phyloP scores from a whole-genome alignment of 2,329 filamentous ascomycete genomes.

The Fusarium nelsonii region DNA sequence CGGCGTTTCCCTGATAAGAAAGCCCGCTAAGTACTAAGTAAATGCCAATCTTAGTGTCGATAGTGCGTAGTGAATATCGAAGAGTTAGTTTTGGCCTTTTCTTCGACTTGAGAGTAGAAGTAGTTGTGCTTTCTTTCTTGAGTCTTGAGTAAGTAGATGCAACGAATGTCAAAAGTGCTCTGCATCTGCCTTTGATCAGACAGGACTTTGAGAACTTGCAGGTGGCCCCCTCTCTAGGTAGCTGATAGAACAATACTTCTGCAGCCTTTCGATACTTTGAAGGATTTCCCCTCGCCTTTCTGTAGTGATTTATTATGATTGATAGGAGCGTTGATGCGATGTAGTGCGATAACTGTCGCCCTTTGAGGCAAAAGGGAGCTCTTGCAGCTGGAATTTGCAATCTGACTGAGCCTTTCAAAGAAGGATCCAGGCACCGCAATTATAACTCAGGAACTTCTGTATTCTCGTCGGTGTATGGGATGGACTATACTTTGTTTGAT shows the following conservation, averaged over 20 bases:
- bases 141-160: neutral
- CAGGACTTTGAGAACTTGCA: neutral
- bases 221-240: accelerated
- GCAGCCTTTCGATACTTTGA: too few relatives aligned
- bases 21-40: neutral
- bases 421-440: too few relatives aligned
- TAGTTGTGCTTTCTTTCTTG: neutral
- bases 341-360: neutral
- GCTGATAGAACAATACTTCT: too few relatives aligned
- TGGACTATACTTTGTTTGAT: too few relatives aligned
- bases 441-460: too few relatives aligned
- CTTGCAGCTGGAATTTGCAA: neutral
- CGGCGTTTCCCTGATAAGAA: neutral
- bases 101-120: neutral
- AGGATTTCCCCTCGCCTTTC: neutral
- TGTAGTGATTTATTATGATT: neutral
- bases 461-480: too few relatives aligned
- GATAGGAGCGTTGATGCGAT: neutral
- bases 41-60: neutral
- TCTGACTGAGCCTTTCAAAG: neutral
- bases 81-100: neutral
- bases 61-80: neutral
- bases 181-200: neutral
- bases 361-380: too few relatives aligned
- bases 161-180: neutral